Conservation (phyloP, 2,329 filamentous ascomycete species). For the Cordyceps javanica region DNA sequence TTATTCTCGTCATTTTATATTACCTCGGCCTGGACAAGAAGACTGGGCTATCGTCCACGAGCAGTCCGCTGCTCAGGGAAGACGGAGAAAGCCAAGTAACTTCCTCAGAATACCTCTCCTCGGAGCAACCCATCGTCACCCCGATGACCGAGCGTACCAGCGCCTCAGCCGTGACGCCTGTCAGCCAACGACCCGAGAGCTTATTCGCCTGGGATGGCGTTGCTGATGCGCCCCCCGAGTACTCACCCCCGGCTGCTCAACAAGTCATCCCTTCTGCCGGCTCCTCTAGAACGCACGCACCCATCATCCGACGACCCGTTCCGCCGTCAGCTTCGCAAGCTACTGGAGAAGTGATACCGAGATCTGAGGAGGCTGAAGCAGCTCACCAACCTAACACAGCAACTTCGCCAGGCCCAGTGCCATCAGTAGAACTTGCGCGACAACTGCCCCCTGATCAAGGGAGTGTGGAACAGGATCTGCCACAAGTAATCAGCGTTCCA, state of each 20-base stretch:
- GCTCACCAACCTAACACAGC: neutral
- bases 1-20: conserved; percentile 21
- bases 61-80: conserved; percentile 16
- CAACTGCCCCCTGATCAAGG: neutral
- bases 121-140: neutral
- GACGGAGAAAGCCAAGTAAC: conserved; percentile 7
- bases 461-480: neutral
- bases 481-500: conserved; percentile 5
- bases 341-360: neutral
- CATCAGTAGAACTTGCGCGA: neutral
- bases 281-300: neutral
- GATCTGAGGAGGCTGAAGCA: neutral
- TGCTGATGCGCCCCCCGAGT: conserved; percentile 12
- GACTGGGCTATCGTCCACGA: conserved; percentile 23
- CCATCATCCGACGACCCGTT: neutral
- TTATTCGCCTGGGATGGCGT: conserved; percentile 7
- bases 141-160: conserved; percentile 6
- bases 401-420: neutral
- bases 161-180: neutral
- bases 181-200: neutral
- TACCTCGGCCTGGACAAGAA: conserved; percentile 20
- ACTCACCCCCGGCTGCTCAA: conserved; percentile 3
- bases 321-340: neutral
- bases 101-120: neutral
- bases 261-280: neutral